These are phyloP conservation scores for Starmera quercuum DNA, from an alignment of 805 yeast genomes.

Conservation along the genomic window DNA sequence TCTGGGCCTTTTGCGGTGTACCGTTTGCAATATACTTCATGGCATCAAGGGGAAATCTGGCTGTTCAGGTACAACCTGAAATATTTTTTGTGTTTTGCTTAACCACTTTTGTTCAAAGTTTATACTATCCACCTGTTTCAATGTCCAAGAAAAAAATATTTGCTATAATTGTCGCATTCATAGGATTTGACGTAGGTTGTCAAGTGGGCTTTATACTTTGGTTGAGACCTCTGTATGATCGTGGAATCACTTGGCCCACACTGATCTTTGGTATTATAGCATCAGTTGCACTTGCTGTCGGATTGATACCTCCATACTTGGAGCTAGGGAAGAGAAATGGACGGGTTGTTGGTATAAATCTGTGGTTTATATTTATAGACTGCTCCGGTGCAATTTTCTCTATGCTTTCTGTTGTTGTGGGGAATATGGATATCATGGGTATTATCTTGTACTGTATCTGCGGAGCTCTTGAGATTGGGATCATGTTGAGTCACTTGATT, in stretches of 20 bases:
- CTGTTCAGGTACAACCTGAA: slow-evolving; percentile 83
- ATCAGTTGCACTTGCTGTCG: slow-evolving; percentile 63
- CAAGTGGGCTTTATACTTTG: slow-evolving; percentile 70
- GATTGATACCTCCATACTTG: slow-evolving; percentile 87
- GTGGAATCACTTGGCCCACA: slow-evolving; percentile 65
- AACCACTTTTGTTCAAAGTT: slow-evolving; percentile 59
- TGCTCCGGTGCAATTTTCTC: slow-evolving; percentile 79
- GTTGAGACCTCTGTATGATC: slow-evolving; percentile 47
- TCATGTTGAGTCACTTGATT: slow-evolving; percentile 49
- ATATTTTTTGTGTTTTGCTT: slow-evolving; percentile 68
- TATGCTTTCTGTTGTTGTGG: slow-evolving; percentile 51
- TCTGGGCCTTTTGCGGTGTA: slow-evolving; percentile 74
- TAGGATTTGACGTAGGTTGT: slow-evolving; percentile 42
- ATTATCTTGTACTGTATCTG: slow-evolving; percentile 60
- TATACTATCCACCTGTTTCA: slow-evolving; percentile 69
- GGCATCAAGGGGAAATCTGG: slow-evolving; percentile 62
- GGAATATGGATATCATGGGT: slow-evolving; percentile 62
- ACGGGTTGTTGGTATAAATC: slow-evolving; percentile 83
- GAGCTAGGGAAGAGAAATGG: slow-evolving; percentile 74
- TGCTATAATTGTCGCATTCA: slow-evolving; percentile 27
- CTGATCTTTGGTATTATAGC: slow-evolving; percentile 77
- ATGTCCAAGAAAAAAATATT: slow-evolving; percentile 31
- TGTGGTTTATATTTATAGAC: slow-evolving; percentile 69
- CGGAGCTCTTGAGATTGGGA: slow-evolving; percentile 62
- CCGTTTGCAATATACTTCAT: slow-evolving; percentile 84